Evolutionary conservation across 345 rosid genomes (phyloP).

Genomic region (Durio zibethinus): DNA sequence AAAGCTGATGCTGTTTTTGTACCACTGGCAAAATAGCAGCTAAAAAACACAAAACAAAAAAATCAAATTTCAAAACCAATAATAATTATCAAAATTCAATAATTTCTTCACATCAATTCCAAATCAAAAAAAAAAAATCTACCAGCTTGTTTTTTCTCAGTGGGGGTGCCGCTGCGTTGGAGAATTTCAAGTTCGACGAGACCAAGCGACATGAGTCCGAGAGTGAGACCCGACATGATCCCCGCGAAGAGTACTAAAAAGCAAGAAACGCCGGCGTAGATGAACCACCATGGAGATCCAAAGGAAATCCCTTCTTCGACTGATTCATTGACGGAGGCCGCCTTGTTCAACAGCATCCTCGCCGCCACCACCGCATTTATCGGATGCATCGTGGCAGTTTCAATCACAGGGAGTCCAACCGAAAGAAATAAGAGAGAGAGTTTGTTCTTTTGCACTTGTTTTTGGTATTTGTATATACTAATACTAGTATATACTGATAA

Average conservation of each 20-base stretch:
- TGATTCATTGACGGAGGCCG: slow-evolving; percentile 14
- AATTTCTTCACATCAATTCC: not conserved
- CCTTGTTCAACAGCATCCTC: slow-evolving; percentile 39
- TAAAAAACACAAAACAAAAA: slow-evolving; percentile 23
- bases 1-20: slow-evolving; percentile 92
- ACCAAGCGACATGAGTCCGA: slow-evolving; percentile 97
- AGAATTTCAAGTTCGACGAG: slow-evolving; percentile 95
- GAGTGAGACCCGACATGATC: slow-evolving; percentile 92
- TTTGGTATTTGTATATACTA: too few species aligned
- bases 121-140: not conserved
- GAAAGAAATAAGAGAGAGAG: not conserved
- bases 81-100: not conserved
- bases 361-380: slow-evolving; percentile 60
- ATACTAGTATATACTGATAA: not conserved
- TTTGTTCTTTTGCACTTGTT: not conserved
- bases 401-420: not conserved
- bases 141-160: slow-evolving; percentile 97
- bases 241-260: slow-evolving; percentile 92
- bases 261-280: slow-evolving; percentile 72
- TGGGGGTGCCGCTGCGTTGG: slow-evolving; percentile 79
- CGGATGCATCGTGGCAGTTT: slow-evolving; percentile 40
- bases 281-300: slow-evolving; percentile 56
- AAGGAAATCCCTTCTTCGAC: slow-evolving; percentile 45
- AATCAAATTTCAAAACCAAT: not conserved
- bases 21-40: slow-evolving; percentile 87